A percentile compares a stretch with the other conserved stretches of the same genome.
Conservation (phyloP, 2,329 filamentous ascomycete genomes). For the Neofusicoccum laricinum region DNA sequence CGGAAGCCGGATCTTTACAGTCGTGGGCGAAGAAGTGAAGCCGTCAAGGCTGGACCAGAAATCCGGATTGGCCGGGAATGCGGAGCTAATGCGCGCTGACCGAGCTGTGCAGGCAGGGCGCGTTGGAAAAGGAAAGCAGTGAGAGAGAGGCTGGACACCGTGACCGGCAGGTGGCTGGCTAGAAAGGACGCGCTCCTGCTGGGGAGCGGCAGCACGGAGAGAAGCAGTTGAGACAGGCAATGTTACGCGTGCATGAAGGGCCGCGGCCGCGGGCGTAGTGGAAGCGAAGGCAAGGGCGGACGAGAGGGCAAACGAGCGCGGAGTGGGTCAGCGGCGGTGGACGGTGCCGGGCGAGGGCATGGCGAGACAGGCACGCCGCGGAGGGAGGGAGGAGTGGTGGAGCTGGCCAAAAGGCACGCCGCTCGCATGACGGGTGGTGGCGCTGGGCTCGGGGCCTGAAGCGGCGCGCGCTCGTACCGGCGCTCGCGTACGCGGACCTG, state of each 20-base stretch:
- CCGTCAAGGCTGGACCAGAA: constrained; percentile 11
- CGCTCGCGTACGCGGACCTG: not conserved
- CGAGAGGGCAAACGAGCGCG: not conserved
- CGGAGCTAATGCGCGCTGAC: constrained; percentile 12
- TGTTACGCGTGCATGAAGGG: not conserved
- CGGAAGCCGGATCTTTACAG: not conserved
- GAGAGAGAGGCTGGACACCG: not conserved
- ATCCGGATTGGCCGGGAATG: not conserved
- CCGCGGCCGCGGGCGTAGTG: not conserved
- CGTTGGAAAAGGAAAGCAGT: not conserved
- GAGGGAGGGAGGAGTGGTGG: not conserved
- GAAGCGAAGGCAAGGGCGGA: not conserved
- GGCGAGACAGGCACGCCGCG: not conserved
- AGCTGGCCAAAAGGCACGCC: not conserved
- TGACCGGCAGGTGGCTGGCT: constrained; percentile 8
- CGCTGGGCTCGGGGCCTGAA: not conserved
- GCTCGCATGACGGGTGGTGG: not conserved
- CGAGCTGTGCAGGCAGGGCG: not conserved
- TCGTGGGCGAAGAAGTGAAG: constrained; percentile 23
- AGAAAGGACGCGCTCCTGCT: not conserved
- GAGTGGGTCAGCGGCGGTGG: not conserved
- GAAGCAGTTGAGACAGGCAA: constrained; percentile 4
- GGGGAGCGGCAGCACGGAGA: not conserved
- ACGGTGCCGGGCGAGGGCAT: not conserved
- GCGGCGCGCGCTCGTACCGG: not conserved